A percentile compares a stretch with the other conserved stretches of the same genome.
Evolutionary conservation across 106 monocot species (phyloP).

Genomic region (Agapanthus africanus): DNA sequence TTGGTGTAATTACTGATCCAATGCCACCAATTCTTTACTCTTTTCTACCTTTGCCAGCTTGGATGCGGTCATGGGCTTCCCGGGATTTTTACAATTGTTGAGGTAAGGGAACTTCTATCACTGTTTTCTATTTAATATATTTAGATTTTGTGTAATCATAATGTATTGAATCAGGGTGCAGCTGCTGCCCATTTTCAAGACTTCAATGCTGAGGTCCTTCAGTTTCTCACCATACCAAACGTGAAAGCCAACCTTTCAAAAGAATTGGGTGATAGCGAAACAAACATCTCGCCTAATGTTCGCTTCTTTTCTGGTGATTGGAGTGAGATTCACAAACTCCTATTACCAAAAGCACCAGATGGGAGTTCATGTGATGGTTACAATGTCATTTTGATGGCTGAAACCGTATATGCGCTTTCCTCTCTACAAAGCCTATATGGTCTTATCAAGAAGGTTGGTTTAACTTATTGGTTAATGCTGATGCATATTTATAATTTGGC

Average conservation of each 20-base stretch:
- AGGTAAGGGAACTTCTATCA: conserved; percentile 25
- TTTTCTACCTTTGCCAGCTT: conserved; percentile 44
- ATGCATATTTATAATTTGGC: too few species aligned
- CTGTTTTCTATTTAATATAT: not conserved
- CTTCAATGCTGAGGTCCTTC: conserved; percentile 85
- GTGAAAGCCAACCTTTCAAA: conserved; percentile 49
- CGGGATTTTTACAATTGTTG: conserved; percentile 59
- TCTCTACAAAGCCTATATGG: conserved; percentile 56
- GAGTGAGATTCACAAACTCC: conserved; percentile 70
- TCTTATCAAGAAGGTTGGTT: conserved; percentile 74
- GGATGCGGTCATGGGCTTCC: conserved; percentile 98
- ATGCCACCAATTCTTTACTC: not conserved
- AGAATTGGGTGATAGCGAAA: conserved; percentile 1
- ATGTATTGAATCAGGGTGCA: conserved; percentile 53
- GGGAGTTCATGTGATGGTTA: conserved; percentile 36
- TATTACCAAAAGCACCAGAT: conserved; percentile 20
- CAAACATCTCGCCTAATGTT: conserved; percentile 13
- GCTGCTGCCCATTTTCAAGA: conserved; percentile 78
- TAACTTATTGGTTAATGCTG: too few species aligned
- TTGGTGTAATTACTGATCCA: not conserved
- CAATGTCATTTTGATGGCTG: conserved; percentile 92
- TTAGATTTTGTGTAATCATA: not conserved
- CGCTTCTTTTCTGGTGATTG: conserved; percentile 94
- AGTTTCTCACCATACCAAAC: conserved; percentile 76
- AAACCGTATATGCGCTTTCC: conserved; percentile 69